Evolutionary conservation across 2,329 filamentous ascomycete genomes (phyloP).

Genomic region (Teratosphaeria epicoccoides): DNA sequence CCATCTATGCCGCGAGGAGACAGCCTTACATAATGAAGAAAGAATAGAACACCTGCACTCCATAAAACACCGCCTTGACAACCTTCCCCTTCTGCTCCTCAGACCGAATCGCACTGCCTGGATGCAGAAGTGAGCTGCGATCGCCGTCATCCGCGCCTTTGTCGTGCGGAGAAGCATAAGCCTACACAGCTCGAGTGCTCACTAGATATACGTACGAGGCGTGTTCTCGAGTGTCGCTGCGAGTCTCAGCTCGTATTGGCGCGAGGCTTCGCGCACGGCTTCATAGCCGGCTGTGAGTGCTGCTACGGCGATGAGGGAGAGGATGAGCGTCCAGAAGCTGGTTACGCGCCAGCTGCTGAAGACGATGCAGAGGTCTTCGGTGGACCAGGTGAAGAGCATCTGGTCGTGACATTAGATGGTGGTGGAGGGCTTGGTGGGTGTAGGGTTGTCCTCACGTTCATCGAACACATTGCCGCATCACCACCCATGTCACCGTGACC

Average conservation of each 20-base stretch:
- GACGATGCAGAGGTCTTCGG: slow-evolving; percentile 87
- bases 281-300: slow-evolving; percentile 88
- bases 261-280: slow-evolving; percentile 64
- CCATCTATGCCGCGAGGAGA: neutral
- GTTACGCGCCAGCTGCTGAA: slow-evolving; percentile 85
- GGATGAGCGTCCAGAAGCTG: slow-evolving; percentile 60
- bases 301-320: slow-evolving; percentile 74
- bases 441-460: slow-evolving; percentile 60
- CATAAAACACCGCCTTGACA: slow-evolving; percentile 75
- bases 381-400: slow-evolving; percentile 99
- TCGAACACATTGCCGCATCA: slow-evolving; percentile 57
- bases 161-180: neutral
- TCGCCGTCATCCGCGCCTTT: slow-evolving; percentile 23
- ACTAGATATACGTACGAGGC: slow-evolving; percentile 5
- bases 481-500: slow-evolving; percentile 46
- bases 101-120: slow-evolving; percentile 51
- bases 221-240: slow-evolving; percentile 38
- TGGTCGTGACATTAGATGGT: slow-evolving; percentile 28
- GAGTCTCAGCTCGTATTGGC: slow-evolving; percentile 58
- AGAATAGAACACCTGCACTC: slow-evolving; percentile 90
- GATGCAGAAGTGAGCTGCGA: slow-evolving; percentile 62
- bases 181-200: neutral
- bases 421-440: neutral
- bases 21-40: slow-evolving; percentile 95
- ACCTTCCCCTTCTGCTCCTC: slow-evolving; percentile 59